These are phyloP conservation scores for Lycium ferocissimum DNA, from an alignment of 257 asterid genomes.

Conservation along the genomic window DNA sequence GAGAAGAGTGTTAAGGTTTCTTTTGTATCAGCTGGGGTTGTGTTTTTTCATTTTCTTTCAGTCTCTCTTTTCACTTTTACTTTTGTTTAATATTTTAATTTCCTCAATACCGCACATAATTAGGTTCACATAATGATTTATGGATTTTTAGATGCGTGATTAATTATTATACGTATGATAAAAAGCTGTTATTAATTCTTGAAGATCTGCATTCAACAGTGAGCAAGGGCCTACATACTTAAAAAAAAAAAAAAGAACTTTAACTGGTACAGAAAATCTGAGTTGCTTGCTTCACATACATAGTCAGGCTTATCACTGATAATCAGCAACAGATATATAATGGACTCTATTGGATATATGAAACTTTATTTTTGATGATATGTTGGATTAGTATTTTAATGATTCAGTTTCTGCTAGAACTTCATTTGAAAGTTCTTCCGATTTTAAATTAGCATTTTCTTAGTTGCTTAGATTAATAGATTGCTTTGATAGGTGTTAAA, in stretches of 20 bases:
- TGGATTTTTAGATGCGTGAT: too few relatives aligned
- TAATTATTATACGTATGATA: background rate
- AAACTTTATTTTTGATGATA: background rate
- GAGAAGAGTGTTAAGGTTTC: constrained; percentile 86
- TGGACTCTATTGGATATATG: background rate
- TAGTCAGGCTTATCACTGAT: background rate
- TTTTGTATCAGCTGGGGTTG: constrained; percentile 75
- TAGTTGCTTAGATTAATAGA: background rate
- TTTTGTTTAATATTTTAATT: too few relatives aligned
- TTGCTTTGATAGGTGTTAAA: background rate
- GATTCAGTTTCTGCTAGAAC: background rate
- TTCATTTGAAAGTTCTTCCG: constrained; percentile 3
- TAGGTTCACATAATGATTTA: too few relatives aligned
- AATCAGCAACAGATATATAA: background rate
- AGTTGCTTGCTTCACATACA: background rate
- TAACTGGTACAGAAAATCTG: background rate
- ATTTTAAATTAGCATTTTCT: too few relatives aligned
- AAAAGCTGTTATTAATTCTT: background rate
- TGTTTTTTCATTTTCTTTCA: constrained; percentile 38
- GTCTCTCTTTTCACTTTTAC: too few relatives aligned
- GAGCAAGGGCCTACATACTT: background rate
- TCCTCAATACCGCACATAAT: too few relatives aligned
- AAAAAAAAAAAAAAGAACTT: background rate
- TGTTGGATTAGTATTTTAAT: background rate
- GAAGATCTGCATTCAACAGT: background rate